Evolutionary conservation across 2,329 filamentous ascomycete species (phyloP), one percentile per base, ranked within the genome.

Genomic region (Zasmidium angulare): DNA sequence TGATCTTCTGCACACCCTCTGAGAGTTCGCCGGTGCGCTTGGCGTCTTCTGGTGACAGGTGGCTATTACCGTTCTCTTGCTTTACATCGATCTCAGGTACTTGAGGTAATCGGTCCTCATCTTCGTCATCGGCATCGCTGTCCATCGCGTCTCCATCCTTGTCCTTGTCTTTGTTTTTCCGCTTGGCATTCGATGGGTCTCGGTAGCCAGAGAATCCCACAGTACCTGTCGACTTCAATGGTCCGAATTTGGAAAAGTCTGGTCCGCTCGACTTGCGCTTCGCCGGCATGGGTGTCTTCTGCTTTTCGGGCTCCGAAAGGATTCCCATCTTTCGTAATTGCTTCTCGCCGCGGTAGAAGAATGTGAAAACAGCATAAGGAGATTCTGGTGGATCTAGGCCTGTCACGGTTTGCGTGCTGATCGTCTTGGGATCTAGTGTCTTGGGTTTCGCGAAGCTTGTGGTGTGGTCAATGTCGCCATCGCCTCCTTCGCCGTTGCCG

Each of bases 401-500:
- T 9, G 95, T 98, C n/a, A 99, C 95, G 0, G 95, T 99, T 77
- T 99, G 95, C 2, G 95, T 99, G 72, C 93, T 98, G 72, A 99
- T 99, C 1, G 91, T 92, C 78, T 97, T 97, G 0, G 93, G 93
- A 77, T 98, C 96, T 55, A 97, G 82, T 1, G 91, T 89, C 82
- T 97, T 98, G 14, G 93, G 93, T 78, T 97, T 96, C 10, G 93
- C 93, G 76, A 98, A 98, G 73, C 93, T 96, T 7, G 95, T 98
- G 1, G 95, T 98, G 74, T 99, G 95, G 76, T 98, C 95, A 58
- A 97, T 85, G 70, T 96, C 91, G 46, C 86, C 89, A 68, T 93
- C 90, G 61, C 89, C 85, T 61, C 90, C 86, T 14, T 81, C 81
- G 53, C 81, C 84, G 6, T 80, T 82, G 17, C 77, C 78, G 59